These are phyloP conservation scores for Termitomyces sp. DNA, from an alignment of 768 basidiomycete species.

Conservation along the genomic window DNA sequence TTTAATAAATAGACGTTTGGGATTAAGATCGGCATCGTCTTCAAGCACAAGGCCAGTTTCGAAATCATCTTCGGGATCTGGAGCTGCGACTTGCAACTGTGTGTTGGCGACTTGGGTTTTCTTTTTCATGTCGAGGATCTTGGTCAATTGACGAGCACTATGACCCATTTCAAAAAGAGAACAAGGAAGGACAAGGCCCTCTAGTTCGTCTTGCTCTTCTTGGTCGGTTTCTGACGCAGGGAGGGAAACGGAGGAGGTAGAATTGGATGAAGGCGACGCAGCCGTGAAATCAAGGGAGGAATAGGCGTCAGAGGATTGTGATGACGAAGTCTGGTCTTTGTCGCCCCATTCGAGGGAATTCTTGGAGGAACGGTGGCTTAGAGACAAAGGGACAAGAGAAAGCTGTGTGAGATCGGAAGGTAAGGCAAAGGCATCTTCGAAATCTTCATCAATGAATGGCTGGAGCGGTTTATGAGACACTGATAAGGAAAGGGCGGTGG, in stretches of 20 bases:
- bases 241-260: conserved; percentile 56
- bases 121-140: conserved; percentile 50
- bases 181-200: conserved; percentile 74
- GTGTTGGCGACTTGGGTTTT: conserved; percentile 37
- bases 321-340: conserved; percentile 75
- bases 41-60: conserved; percentile 81
- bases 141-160: conserved; percentile 43
- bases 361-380: conserved; percentile 76
- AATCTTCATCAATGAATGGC: conserved; percentile 63
- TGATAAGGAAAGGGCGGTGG: conserved; percentile 42
- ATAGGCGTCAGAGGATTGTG: conserved; percentile 84
- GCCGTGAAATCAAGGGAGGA: conserved; percentile 74
- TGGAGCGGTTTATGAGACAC: conserved; percentile 26
- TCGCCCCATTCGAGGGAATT: conserved; percentile 83
- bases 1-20: conserved; percentile 60
- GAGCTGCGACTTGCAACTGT: conserved; percentile 42
- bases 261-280: conserved; percentile 66
- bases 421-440: conserved; percentile 78
- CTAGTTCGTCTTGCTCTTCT: conserved; percentile 68
- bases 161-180: conserved; percentile 71
- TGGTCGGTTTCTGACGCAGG: conserved; percentile 72
- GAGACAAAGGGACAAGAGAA: conserved; percentile 73
- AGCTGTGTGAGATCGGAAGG: conserved; percentile 77
- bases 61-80: conserved; percentile 79
- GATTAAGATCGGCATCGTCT: conserved; percentile 78